Evolutionary conservation across 2,329 filamentous ascomycete genomes (phyloP), one percentile per base, ranked within the genome.

Genomic region (Aureobasidium musti): DNA sequence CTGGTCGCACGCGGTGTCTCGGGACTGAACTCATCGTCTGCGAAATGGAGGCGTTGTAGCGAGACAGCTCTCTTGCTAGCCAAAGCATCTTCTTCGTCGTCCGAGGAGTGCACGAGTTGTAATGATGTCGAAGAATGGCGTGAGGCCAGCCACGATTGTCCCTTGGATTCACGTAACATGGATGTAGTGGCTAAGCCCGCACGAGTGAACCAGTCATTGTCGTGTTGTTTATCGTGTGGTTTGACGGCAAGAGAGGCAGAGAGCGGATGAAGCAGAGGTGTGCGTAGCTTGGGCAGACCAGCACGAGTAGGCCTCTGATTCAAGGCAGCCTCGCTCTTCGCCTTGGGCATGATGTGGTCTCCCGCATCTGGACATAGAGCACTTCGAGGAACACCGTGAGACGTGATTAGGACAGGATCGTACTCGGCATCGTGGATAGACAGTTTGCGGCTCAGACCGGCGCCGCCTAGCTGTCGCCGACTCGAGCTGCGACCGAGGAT

Each of bases 101-200:
- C 63, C 6, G 66, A 63, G 41, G 54, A 56, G 21, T 63, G 26
- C 41, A 30, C n/a, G 30, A 69, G 61, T 11, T 81, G 80, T 2
- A 87, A 77, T 53, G 80, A 83, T 0, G 85, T 87, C 0, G 82
- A 83, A 68, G 82, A 85, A 68, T 84, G 82, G 30, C 84, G 79
- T 61, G 85, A 82, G 2, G 80, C 78, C 3, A 87, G 78, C 86
- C 86, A 88, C 65, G 82, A 82, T 72, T 87, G 85, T n/a, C 86
- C 86, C 70, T 88, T 87, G 67, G 82, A 82, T 70, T 88, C 85
- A 43, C 85, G 79, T 5, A 84, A 82, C 23, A 85, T 81, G 5
- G 83, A 82, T 2, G 85, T 82, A 5, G 87, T 82, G 0, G 82
- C 81, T 8, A 85, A 79, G 2, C 84, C 84, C 0, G 86, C 83